phyloP scores from a whole-genome alignment of 164 flowering plant genomes.

The Umbellularia californica region DNA sequence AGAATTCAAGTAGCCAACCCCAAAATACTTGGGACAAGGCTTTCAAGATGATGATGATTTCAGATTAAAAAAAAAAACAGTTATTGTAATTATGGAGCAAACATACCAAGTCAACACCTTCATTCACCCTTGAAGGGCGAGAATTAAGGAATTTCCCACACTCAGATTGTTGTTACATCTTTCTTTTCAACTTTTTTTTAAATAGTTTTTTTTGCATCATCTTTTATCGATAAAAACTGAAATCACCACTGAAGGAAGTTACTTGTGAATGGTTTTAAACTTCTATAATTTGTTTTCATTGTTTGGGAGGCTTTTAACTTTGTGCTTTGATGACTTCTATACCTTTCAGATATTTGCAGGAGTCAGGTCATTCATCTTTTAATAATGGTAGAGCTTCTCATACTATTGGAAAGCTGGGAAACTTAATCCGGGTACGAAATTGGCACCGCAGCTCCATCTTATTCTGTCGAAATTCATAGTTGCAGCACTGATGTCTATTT shows the following conservation, averaged over 20 bases:
- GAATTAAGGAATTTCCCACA: too few relatives aligned
- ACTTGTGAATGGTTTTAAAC: not conserved
- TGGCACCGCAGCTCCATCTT: not conserved
- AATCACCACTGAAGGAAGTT: not conserved
- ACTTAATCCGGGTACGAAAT: conserved; percentile 57
- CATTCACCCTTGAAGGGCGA: too few relatives aligned
- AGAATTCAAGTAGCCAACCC: too few relatives aligned
- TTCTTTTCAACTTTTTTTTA: too few relatives aligned
- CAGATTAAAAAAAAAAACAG: too few relatives aligned
- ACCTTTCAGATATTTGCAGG: conserved; percentile 62
- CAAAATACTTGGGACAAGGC: too few relatives aligned
- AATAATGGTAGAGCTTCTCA: conserved; percentile 69
- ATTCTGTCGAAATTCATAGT: not conserved
- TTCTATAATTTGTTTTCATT: not conserved
- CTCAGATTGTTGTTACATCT: too few relatives aligned
- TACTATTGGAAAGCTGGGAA: conserved; percentile 72
- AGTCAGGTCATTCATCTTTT: conserved; percentile 44
- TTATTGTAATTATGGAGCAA: too few relatives aligned
- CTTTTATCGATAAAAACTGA: too few relatives aligned
- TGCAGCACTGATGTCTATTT: not conserved
- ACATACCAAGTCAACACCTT: too few relatives aligned
- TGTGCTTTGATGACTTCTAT: not conserved
- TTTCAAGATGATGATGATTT: too few relatives aligned
- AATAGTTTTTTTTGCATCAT: too few relatives aligned
- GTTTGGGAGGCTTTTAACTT: not conserved